These are phyloP conservation scores for Nemania sp. DNA, from an alignment of 2,329 filamentous ascomycete species.

Conservation along the genomic window DNA sequence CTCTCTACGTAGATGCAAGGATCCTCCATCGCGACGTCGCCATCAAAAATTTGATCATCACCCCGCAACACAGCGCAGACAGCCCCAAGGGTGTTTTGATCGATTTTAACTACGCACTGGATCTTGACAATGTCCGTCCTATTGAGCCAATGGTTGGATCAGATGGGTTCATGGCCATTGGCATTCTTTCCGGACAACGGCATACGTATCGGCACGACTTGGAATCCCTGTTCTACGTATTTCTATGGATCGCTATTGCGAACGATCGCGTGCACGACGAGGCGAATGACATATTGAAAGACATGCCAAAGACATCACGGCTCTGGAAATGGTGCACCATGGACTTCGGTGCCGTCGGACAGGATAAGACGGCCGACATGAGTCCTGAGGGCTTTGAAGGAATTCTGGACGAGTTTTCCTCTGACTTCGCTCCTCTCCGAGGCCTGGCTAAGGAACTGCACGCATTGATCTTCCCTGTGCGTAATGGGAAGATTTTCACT, in stretches of 20 bases:
- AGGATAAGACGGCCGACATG: slow-evolving; percentile 3
- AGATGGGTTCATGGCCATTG: slow-evolving; percentile 5
- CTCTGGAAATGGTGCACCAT: slow-evolving; percentile 7
- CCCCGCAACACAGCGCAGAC: neutral
- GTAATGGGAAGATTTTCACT: slow-evolving; percentile 9
- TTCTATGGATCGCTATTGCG: slow-evolving; percentile 6
- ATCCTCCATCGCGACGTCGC: slow-evolving; percentile 5
- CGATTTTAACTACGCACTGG: neutral
- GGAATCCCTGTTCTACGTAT: slow-evolving; percentile 6
- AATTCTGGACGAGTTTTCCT: neutral
- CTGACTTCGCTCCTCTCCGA: slow-evolving; percentile 10
- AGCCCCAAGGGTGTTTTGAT: neutral
- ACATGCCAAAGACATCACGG: neutral
- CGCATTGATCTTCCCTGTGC: slow-evolving; percentile 1
- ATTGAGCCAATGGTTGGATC: slow-evolving; percentile 1
- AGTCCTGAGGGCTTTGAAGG: neutral
- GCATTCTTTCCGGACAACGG: neutral
- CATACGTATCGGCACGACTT: slow-evolving; percentile 10
- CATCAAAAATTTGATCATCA: slow-evolving; percentile 9
- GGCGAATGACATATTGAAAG: slow-evolving; percentile 1
- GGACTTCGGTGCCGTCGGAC: neutral
- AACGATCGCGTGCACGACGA: neutral
- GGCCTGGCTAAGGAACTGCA: slow-evolving; percentile 1
- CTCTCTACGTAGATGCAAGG: slow-evolving; percentile 1
- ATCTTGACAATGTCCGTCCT: neutral